Evolutionary conservation across 2,329 filamentous ascomycete genomes (phyloP).

Genomic region (Dendryphion nanum): DNA sequence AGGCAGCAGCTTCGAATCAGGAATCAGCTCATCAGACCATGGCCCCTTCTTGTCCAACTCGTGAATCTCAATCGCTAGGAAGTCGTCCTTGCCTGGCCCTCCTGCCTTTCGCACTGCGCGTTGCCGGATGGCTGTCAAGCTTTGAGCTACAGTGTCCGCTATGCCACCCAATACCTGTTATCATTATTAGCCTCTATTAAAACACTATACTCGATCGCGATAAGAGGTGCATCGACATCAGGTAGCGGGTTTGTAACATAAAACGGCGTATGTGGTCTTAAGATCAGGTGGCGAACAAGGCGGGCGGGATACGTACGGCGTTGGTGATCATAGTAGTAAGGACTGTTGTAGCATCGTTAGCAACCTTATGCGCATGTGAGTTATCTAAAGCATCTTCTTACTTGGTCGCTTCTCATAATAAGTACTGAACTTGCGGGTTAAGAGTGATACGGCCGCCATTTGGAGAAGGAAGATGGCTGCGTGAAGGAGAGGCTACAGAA

Average conservation of each 20-base stretch:
- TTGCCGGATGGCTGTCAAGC: constrained; percentile 78
- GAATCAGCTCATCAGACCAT: constrained; percentile 64
- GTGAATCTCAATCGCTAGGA: constrained; percentile 81
- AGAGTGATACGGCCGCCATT: constrained; percentile 78
- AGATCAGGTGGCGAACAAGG: not conserved
- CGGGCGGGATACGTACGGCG: constrained; percentile 58
- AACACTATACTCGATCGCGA: too few species aligned
- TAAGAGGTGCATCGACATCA: too few species aligned
- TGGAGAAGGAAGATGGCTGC: constrained; percentile 81
- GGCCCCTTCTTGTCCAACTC: constrained; percentile 82
- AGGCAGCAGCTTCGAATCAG: constrained; percentile 60
- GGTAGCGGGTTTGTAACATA: too few species aligned
- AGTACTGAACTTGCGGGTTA: constrained; percentile 84
- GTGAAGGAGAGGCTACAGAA: constrained; percentile 77
- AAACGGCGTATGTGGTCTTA: too few species aligned
- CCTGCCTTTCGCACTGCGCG: constrained; percentile 63
- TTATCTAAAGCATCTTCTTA: constrained; percentile 49
- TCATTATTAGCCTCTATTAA: not conserved
- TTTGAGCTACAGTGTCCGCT: constrained; percentile 93
- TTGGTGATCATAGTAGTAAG: constrained; percentile 99
- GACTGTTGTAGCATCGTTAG: constrained; percentile 52
- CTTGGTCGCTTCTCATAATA: constrained; percentile 90
- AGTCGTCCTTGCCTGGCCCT: constrained; percentile 63
- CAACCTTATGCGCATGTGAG: not conserved
- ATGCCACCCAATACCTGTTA: constrained; percentile 74